Percentiles rank a stretch among this genome's conserved stretches.
Evolutionary conservation across 805 yeast species (phyloP).

Genomic region (Naumovozyma dairenensis): DNA sequence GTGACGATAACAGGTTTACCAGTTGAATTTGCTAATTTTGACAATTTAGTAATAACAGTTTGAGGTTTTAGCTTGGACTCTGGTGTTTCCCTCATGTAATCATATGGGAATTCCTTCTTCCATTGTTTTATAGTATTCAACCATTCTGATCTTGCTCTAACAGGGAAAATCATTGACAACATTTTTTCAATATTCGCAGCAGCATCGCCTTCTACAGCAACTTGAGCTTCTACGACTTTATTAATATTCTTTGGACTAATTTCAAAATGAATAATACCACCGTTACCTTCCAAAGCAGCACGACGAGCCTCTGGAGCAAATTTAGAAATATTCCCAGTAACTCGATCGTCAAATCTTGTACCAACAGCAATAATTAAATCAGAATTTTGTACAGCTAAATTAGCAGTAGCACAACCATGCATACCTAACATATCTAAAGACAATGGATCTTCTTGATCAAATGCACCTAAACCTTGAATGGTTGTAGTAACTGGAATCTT

Average conservation of each 20-base stretch:
- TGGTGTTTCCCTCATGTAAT: conserved; percentile 71
- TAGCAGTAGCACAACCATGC: conserved; percentile 97
- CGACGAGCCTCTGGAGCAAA: conserved; percentile 90
- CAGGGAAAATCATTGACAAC: conserved; percentile 58
- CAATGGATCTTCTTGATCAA: conserved; percentile 83
- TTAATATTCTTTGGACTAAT: conserved; percentile 94
- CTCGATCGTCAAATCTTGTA: conserved; percentile 98
- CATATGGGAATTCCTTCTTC: conserved; percentile 81
- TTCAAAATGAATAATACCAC: conserved; percentile 96
- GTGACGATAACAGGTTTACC: conserved; percentile 77
- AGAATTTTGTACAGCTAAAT: conserved; percentile 86
- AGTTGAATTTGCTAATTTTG: conserved; percentile 49
- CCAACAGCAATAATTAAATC: conserved; percentile 91
- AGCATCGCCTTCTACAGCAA: conserved; percentile 95
- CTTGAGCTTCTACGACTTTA: conserved; percentile 93
- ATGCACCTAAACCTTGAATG: conserved; percentile 87
- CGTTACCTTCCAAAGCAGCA: conserved; percentile 81
- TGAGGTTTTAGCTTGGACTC: conserved; percentile 84
- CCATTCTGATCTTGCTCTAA: conserved; percentile 72
- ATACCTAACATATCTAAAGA: conserved; percentile 95
- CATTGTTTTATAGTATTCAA: conserved; percentile 61
- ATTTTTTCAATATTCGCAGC: conserved; percentile 63
- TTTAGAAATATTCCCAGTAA: conserved; percentile 72
- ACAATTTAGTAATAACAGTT: conserved; percentile 72
- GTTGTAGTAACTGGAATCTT: conserved; percentile 94